Percentiles rank a stretch among this genome's conserved stretches.
Evolutionary conservation across 176 grass and related monocot species (phyloP).

Genomic region (Avena atlantica): DNA sequence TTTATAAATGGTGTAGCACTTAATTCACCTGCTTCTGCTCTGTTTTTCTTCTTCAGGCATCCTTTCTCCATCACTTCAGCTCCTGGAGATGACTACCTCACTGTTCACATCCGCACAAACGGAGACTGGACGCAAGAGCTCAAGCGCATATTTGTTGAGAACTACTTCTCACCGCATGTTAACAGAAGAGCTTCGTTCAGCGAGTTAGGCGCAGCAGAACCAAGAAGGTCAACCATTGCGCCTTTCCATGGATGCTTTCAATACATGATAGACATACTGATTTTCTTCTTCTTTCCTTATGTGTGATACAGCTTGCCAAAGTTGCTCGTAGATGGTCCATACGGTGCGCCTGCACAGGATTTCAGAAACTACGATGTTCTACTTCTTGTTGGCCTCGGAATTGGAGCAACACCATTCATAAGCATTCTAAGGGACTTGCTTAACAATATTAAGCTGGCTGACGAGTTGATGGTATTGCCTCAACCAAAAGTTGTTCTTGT

Average conservation of each 20-base stretch:
- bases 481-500: neutral
- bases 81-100: constrained; percentile 92
- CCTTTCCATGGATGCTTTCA: neutral
- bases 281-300: no score
- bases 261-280: neutral
- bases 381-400: constrained; percentile 90
- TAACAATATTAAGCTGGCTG: constrained; percentile 97
- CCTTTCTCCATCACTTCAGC: constrained; percentile 99
- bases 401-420: constrained; percentile 94
- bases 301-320: constrained; percentile 69
- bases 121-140: constrained; percentile 99
- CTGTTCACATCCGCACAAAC: constrained; percentile 90
- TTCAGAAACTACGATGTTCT: constrained; percentile 97
- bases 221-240: constrained; percentile 63
- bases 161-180: constrained; percentile 69
- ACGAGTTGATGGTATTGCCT: constrained; percentile 80
- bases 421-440: constrained; percentile 95
- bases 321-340: constrained; percentile 94
- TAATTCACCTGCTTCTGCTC: constrained; percentile 33
- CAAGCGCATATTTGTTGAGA: constrained; percentile 87
- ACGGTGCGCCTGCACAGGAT: constrained; percentile 92
- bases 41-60: constrained; percentile 63
- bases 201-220: constrained; percentile 60
- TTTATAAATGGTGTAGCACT: neutral
- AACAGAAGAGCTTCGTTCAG: constrained; percentile 74